Evolutionary conservation across 306 rosid species (phyloP).

Genomic region (Cicer bijugum): DNA sequence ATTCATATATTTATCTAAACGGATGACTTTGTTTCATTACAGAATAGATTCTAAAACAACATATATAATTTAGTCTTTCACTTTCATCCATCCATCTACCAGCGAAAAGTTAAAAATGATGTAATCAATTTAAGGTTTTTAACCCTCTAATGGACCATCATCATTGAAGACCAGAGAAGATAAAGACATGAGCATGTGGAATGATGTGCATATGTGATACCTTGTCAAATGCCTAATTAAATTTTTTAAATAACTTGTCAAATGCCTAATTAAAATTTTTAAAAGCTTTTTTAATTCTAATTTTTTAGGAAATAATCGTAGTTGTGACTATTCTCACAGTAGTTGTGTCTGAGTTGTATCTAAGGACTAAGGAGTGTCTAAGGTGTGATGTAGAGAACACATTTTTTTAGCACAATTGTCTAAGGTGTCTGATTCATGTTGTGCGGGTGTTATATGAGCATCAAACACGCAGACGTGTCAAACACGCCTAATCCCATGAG

Average conservation of each 20-base stretch:
- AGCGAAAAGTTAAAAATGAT: background rate
- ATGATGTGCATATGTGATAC: background rate
- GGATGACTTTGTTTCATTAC: background rate
- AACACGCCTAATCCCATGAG: background rate
- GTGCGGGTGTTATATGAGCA: background rate
- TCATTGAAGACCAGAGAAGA: background rate
- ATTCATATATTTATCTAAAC: background rate
- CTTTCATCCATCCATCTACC: background rate
- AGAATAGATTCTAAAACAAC: background rate
- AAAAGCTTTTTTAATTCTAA: background rate
- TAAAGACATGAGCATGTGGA: background rate
- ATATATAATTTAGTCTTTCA: background rate
- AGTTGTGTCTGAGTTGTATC: background rate
- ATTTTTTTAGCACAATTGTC: background rate
- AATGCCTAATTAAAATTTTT: background rate
- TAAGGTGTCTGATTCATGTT: no score
- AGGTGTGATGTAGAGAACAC: background rate
- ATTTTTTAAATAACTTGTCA: background rate
- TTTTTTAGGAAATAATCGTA: background rate
- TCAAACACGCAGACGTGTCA: background rate
- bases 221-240: no score
- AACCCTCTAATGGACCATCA: background rate
- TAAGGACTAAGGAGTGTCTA: no score
- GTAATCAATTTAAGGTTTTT: background rate
- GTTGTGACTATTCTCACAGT: background rate